phyloP scores from a whole-genome alignment of 805 yeast genomes.

The Komagataella pastoris region DNA sequence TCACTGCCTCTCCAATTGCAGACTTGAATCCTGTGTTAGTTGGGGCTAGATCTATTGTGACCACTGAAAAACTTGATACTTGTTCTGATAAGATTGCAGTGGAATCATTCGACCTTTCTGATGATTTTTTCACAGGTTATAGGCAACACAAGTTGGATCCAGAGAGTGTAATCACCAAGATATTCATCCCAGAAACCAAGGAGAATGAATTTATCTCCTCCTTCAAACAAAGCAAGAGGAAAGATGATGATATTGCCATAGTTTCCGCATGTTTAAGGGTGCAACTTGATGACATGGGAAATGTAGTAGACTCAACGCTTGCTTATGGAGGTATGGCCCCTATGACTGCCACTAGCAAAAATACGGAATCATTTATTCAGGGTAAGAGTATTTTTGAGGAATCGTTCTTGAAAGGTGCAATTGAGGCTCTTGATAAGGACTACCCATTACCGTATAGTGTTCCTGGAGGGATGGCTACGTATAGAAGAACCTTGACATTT shows the following conservation, averaged over 20 bases:
- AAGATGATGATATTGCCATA: slow-evolving; percentile 36
- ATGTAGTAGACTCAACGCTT: slow-evolving; percentile 17
- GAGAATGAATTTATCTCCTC: slow-evolving; percentile 23
- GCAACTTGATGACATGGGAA: slow-evolving; percentile 10
- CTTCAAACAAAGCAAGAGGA: slow-evolving; percentile 32
- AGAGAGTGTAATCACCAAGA: slow-evolving; percentile 19
- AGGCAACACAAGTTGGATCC: slow-evolving; percentile 25
- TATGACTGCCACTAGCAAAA: slow-evolving; percentile 24
- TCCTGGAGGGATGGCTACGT: slow-evolving; percentile 37
- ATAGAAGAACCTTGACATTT: slow-evolving; percentile 26
- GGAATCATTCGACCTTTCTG: slow-evolving; percentile 17
- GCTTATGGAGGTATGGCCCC: slow-evolving; percentile 38
- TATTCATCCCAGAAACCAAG: slow-evolving; percentile 25
- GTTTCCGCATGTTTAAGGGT: slow-evolving; percentile 27
- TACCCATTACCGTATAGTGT: slow-evolving; percentile 25
- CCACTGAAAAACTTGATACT: slow-evolving; percentile 18
- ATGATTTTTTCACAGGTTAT: slow-evolving; percentile 29
- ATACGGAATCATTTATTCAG: slow-evolving; percentile 14
- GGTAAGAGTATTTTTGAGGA: slow-evolving; percentile 12
- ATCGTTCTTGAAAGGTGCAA: slow-evolving; percentile 16
- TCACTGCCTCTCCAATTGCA: slow-evolving; percentile 35
- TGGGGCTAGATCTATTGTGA: slow-evolving; percentile 24
- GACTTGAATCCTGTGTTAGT: slow-evolving; percentile 33
- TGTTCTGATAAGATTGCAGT: slow-evolving; percentile 11
- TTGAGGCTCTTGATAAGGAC: slow-evolving; percentile 17